A percentile compares a stretch with the other conserved stretches of the same genome.
Conservation (phyloP, 345 rosid species). For the Conringia planisiliqua region DNA sequence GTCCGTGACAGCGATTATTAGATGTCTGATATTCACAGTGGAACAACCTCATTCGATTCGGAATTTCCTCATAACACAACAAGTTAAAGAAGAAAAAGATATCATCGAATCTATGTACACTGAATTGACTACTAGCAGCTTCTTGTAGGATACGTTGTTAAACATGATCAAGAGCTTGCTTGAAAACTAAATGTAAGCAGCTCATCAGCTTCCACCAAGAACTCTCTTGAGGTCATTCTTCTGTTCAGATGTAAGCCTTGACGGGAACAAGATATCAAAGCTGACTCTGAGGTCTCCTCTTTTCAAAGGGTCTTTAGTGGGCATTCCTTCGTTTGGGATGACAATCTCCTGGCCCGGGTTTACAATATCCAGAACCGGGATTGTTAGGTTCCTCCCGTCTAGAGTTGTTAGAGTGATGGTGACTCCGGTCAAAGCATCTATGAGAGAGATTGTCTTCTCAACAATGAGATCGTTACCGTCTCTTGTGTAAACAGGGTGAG, state of each 20-base stretch:
- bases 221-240: constrained; percentile 59
- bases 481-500: constrained; percentile 53
- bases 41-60: background rate
- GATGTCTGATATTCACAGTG: background rate
- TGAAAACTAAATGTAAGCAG: constrained; percentile 7
- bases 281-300: constrained; percentile 53
- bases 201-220: constrained; percentile 45
- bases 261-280: constrained; percentile 56
- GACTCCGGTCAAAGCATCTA: constrained; percentile 69
- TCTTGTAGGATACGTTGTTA: background rate
- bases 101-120: constrained; percentile 32
- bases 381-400: constrained; percentile 54
- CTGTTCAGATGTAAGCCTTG: constrained; percentile 55
- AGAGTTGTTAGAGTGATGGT: constrained; percentile 47
- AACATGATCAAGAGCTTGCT: constrained; percentile 13
- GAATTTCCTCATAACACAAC: background rate
- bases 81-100: background rate
- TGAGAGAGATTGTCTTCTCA: constrained; percentile 46
- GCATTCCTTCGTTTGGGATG: constrained; percentile 71
- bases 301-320: constrained; percentile 60
- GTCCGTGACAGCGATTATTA: background rate
- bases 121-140: constrained; percentile 18
- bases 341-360: constrained; percentile 56
- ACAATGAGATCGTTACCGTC: constrained; percentile 61
- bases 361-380: constrained; percentile 48